A percentile compares a stretch with the other conserved stretches of the same genome.
Conservation (phyloP, 192 early-diverging fungal species). For the Coemansia sp. region DNA sequence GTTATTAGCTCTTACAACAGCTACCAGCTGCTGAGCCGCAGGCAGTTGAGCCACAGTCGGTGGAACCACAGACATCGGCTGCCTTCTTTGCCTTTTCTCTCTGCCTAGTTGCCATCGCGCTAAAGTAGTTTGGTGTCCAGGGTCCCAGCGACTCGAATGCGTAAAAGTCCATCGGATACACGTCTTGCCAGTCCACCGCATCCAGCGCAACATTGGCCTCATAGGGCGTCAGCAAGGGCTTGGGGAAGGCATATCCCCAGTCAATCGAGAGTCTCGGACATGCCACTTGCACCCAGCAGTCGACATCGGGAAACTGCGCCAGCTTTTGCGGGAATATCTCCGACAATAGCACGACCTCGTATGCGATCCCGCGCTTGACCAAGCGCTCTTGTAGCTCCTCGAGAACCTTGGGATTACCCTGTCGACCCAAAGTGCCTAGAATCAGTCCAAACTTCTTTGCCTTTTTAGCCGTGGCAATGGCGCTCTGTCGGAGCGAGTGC, state of each 20-base stretch:
- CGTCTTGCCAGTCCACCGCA: slow-evolving; percentile 72
- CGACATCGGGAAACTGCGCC: slow-evolving; percentile 80
- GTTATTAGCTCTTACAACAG: background rate
- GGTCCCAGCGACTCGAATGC: slow-evolving; percentile 84
- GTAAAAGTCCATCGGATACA: slow-evolving; percentile 99
- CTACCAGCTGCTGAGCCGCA: background rate
- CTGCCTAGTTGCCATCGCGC: slow-evolving; percentile 39
- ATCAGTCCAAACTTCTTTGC: slow-evolving; percentile 88
- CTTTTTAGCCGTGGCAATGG: slow-evolving; percentile 71
- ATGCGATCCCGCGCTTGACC: slow-evolving; percentile 59
- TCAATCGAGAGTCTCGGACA: slow-evolving; percentile 97
- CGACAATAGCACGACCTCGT: slow-evolving; percentile 78
- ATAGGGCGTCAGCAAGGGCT: slow-evolving; percentile 91
- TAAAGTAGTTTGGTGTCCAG: slow-evolving; percentile 88
- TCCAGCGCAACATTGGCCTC: slow-evolving; percentile 89
- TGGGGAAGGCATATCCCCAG: slow-evolving; percentile 96
- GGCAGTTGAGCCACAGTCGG: background rate
- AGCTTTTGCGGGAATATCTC: slow-evolving; percentile 96
- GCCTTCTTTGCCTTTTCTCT: slow-evolving; percentile 22
- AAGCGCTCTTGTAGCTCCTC: slow-evolving; percentile 76
- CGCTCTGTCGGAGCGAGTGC: slow-evolving; percentile 79
- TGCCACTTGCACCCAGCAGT: slow-evolving; percentile 92
- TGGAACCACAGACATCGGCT: background rate
- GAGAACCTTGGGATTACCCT: slow-evolving; percentile 91
- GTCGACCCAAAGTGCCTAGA: slow-evolving; percentile 92